phyloP scores from a whole-genome alignment of 2,329 filamentous ascomycete species.

The Botryotinia convoluta region DNA sequence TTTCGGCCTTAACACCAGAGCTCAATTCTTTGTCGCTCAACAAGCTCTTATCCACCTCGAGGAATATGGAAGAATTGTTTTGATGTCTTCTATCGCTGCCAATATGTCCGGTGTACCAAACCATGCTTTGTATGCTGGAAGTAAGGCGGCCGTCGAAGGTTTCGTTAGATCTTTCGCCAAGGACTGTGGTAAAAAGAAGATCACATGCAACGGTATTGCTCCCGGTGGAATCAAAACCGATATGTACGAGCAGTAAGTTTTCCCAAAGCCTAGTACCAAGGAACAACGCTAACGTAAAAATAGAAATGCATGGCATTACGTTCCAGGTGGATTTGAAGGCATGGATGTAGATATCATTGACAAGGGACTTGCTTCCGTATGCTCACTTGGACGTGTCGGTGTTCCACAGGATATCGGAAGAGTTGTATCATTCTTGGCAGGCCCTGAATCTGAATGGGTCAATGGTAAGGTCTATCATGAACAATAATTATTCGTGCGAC shows the following conservation, averaged over 20 bases:
- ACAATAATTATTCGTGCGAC: background rate
- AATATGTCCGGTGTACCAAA: conserved; percentile 56
- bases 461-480: conserved; percentile 23
- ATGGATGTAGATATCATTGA: conserved; percentile 56
- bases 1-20: conserved; percentile 63
- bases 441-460: conserved; percentile 51
- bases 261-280: background rate
- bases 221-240: conserved; percentile 64
- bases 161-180: conserved; percentile 69
- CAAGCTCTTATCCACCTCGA: conserved; percentile 70
- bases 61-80: conserved; percentile 66
- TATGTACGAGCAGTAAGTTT: conserved; percentile 58
- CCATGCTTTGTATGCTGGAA: conserved; percentile 72
- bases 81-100: conserved; percentile 61
- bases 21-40: conserved; percentile 75
- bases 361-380: conserved; percentile 55
- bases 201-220: conserved; percentile 65
- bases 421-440: conserved; percentile 58
- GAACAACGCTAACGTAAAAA: background rate
- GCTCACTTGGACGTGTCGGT: conserved; percentile 61
- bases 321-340: conserved; percentile 50
- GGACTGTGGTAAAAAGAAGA: conserved; percentile 57
- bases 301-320: conserved; percentile 58
- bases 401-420: conserved; percentile 65
- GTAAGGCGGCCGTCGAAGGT: conserved; percentile 72